Percentiles rank a stretch among this genome's conserved stretches.
phyloP scores from a whole-genome alignment of 2,329 filamentous ascomycete genomes.

The Calonectria pteridis region DNA sequence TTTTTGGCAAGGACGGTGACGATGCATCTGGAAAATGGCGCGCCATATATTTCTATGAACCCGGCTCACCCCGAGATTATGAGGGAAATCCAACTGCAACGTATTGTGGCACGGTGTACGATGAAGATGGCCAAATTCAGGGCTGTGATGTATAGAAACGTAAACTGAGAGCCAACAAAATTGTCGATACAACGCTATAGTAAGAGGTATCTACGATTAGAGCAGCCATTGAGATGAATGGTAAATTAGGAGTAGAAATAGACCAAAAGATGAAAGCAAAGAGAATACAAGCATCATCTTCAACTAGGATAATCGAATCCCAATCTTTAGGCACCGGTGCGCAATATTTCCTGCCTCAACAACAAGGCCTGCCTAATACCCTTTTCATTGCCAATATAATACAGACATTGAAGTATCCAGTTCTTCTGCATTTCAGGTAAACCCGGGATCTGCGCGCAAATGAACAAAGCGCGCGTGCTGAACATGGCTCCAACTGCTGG shows the following conservation, averaged over 20 bases:
- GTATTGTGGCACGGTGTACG: neutral
- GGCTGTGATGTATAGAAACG: neutral
- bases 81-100: neutral
- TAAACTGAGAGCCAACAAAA: neutral
- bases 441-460: neutral
- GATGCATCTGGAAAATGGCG: neutral
- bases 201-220: neutral
- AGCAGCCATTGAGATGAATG: neutral
- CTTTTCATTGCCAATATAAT: slow-evolving; percentile 1
- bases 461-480: slow-evolving; percentile 6
- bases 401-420: slow-evolving; percentile 21
- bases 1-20: neutral
- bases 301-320: too few relatives aligned
- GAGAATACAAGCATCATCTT: neutral
- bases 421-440: neutral
- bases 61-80: neutral
- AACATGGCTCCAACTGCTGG: slow-evolving; percentile 19
- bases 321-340: neutral
- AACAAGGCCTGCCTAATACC: neutral
- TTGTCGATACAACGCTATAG: neutral
- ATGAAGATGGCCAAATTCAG: neutral
- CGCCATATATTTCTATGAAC: neutral
- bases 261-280: neutral
- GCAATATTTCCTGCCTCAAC: neutral
- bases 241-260: neutral